phyloP scores from a whole-genome alignment of 345 rosid genomes.

The Nephelium lappaceum region DNA sequence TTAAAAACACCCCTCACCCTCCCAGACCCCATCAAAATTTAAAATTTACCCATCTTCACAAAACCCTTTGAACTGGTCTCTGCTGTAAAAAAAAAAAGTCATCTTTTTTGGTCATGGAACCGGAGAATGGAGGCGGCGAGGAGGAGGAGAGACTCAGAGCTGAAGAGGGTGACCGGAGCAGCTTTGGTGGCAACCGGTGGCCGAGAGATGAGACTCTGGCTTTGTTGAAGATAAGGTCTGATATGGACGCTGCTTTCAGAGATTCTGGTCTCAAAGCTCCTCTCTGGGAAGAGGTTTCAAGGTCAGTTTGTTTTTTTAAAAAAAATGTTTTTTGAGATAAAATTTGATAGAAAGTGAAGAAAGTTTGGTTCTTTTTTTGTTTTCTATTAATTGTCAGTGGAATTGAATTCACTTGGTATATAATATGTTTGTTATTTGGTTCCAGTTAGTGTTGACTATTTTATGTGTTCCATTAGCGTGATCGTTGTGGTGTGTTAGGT shows the following conservation, averaged over 20 bases:
- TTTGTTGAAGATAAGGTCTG: conserved; percentile 78
- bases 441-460: background rate
- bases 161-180: conserved; percentile 50
- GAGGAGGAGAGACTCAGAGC: conserved; percentile 28
- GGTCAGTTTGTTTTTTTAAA: conserved; percentile 45
- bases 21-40: background rate
- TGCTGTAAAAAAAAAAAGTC: conserved; percentile 31
- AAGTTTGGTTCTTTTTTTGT: background rate
- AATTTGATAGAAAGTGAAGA: background rate
- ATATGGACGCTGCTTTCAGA: conserved; percentile 75
- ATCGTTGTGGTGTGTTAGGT: background rate
- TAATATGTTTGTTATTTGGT: background rate
- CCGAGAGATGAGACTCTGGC: conserved; percentile 81
- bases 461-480: background rate
- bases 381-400: background rate
- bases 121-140: conserved; percentile 24
- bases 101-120: conserved; percentile 38
- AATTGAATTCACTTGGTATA: background rate
- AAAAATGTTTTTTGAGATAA: background rate
- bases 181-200: conserved; percentile 68
- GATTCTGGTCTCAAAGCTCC: conserved; percentile 76
- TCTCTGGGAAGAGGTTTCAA: conserved; percentile 89
- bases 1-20: background rate
- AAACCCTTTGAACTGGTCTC: conserved; percentile 21
- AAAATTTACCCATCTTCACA: conserved; percentile 20